Conservation (phyloP, 2,329 filamentous ascomycete species). For the Paecilomyces formosus region DNA sequence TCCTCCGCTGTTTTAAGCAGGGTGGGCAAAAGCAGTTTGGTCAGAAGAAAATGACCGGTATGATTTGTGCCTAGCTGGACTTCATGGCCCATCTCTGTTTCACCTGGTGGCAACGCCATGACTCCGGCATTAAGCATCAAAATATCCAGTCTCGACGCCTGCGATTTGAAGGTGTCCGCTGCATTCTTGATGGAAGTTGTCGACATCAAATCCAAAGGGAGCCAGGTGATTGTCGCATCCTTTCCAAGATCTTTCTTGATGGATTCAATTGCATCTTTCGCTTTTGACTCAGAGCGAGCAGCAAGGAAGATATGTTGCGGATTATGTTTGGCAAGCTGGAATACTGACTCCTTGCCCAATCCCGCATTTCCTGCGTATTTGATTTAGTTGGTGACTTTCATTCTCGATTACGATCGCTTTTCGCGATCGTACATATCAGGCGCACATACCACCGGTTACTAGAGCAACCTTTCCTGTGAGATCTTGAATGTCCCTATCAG, state of each 20-base stretch:
- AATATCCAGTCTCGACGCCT: slow-evolving; percentile 21
- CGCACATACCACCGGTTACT: slow-evolving; percentile 24
- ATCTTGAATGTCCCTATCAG: slow-evolving; percentile 25
- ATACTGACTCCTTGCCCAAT: slow-evolving; percentile 38
- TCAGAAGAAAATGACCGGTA: slow-evolving; percentile 31
- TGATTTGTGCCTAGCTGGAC: slow-evolving; percentile 34
- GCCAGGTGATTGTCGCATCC: not conserved
- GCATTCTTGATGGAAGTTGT: slow-evolving; percentile 33
- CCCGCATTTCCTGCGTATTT: slow-evolving; percentile 35
- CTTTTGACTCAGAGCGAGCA: slow-evolving; percentile 18
- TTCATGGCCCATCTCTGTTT: slow-evolving; percentile 29
- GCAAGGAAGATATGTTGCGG: slow-evolving; percentile 31
- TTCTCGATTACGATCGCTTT: not conserved
- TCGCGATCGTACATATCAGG: not conserved
- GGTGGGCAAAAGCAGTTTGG: slow-evolving; percentile 23
- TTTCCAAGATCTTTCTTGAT: slow-evolving; percentile 9
- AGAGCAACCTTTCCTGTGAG: slow-evolving; percentile 26
- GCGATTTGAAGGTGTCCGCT: slow-evolving; percentile 21
- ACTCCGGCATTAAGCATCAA: slow-evolving; percentile 37
- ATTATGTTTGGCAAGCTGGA: slow-evolving; percentile 35
- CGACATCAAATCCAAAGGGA: slow-evolving; percentile 36
- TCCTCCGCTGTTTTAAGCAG: slow-evolving; percentile 18
- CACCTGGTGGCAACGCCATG: slow-evolving; percentile 29
- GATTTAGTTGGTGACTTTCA: not conserved
- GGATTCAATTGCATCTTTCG: slow-evolving; percentile 30